These are phyloP conservation scores for Xylaria hypoxylon DNA, from an alignment of 2,329 filamentous ascomycete genomes.

Conservation along the genomic window DNA sequence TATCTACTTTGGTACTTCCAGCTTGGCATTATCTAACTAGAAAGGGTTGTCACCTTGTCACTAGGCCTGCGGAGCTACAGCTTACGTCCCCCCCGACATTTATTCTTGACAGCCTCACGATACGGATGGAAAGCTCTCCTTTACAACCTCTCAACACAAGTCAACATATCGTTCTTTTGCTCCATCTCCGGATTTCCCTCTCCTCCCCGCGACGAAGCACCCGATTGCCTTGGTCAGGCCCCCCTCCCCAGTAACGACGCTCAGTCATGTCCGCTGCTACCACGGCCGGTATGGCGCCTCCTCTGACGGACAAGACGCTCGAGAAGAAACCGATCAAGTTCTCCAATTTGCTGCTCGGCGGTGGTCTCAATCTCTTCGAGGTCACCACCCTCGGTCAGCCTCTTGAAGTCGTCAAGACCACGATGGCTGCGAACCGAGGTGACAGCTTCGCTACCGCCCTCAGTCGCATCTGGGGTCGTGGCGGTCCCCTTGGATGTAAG, in stretches of 20 bases:
- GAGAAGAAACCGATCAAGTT: conserved; percentile 99
- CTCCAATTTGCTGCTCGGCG: conserved; percentile 95
- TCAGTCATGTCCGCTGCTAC: conserved; percentile 70
- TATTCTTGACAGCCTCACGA: conserved; percentile 33
- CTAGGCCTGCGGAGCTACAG: neutral
- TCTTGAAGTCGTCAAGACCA: conserved; percentile 98
- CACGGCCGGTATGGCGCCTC: conserved; percentile 63
- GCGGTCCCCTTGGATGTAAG: conserved; percentile 94
- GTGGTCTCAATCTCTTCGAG: conserved; percentile 96
- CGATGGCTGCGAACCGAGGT: conserved; percentile 96
- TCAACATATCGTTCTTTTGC: conserved; percentile 15
- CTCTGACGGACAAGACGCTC: conserved; percentile 64
- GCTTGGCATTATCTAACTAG: conserved; percentile 1
- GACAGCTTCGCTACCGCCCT: conserved; percentile 88
- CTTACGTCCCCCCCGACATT: conserved; percentile 19
- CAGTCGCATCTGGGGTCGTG: conserved; percentile 89
- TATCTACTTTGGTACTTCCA: neutral
- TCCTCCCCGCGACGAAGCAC: conserved; percentile 79
- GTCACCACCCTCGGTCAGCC: conserved; percentile 74
- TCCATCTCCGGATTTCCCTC: conserved; percentile 22
- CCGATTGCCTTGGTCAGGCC: conserved; percentile 99
- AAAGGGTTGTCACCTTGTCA: neutral
- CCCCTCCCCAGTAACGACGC: conserved; percentile 63
- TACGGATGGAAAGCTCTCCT: conserved; percentile 11
- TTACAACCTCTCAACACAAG: conserved; percentile 9